phyloP scores from a whole-genome alignment of 2,329 filamentous ascomycete species.

The Magnaporthiopsis incrustans region DNA sequence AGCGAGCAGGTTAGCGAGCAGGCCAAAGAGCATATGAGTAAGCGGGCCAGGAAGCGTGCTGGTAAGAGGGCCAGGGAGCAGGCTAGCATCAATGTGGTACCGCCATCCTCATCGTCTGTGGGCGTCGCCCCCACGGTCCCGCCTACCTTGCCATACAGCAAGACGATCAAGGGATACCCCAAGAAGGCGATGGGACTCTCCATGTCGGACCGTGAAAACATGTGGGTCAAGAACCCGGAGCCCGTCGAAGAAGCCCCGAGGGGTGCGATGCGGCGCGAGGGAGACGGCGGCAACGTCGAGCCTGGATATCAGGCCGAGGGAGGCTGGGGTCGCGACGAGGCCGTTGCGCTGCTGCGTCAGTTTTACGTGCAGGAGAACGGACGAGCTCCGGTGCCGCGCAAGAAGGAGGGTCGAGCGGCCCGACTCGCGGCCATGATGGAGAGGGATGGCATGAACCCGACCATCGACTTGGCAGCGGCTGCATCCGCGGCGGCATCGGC shows the following conservation, averaged over 20 bases:
- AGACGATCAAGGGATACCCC: too few relatives aligned
- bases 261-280: conserved; percentile 17
- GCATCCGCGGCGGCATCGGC: neutral
- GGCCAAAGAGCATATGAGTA: neutral
- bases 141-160: too few relatives aligned
- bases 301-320: conserved; percentile 74
- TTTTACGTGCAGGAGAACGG: conserved; percentile 99
- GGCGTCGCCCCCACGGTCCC: too few relatives aligned
- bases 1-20: neutral
- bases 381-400: conserved; percentile 51
- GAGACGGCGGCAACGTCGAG: conserved; percentile 64
- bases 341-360: conserved; percentile 81
- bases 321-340: conserved; percentile 83
- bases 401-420: conserved; percentile 48
- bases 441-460: conserved; percentile 24
- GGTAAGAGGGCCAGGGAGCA: too few relatives aligned
- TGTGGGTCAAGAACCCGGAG: neutral
- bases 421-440: conserved; percentile 45
- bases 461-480: neutral
- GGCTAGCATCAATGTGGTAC: too few relatives aligned
- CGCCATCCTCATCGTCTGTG: too few relatives aligned
- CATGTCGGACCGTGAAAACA: too few relatives aligned
- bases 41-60: neutral
- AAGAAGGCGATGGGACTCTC: too few relatives aligned
- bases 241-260: neutral